Evolutionary conservation across 139 green algal genomes (phyloP), one percentile per base, ranked within the genome.

Genomic region (Tetradesmus lagerheimii): DNA sequence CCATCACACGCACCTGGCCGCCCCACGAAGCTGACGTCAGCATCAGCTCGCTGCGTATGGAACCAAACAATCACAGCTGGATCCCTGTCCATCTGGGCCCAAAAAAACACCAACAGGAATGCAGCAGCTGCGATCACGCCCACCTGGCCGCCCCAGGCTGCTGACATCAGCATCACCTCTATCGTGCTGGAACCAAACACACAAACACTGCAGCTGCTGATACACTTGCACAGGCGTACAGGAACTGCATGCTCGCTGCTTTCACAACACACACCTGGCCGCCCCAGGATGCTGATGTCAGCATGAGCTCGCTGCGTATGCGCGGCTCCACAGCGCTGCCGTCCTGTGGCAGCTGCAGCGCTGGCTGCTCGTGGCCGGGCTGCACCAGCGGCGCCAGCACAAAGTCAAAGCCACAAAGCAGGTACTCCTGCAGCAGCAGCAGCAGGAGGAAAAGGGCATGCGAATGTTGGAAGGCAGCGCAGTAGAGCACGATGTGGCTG

Each of bases 391-490:
- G 97, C 5, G 94, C 90, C 14, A 98, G 89, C 0, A 98, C 66
- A 91, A 99, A 99, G 90, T 99, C 98, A 84, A 99, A 99, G 2
- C 97, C 98, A 57, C 94, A 94, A 1, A 92, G 43, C 34, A 97
- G 83, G 15, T 92, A 74, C 41, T 91, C 89, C 96, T 98, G 95
- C 47, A 75, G 34, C 1, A 38, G 38, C 27, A 64, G 77, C 38
- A 18, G 39, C 77, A 62, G 35, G 38, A 62, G 38, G 38, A 31
- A n/a, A n/a, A n/a, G n/a, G n/a, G n/a, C n/a, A n/a, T n/a, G n/a
- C n/a, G n/a, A n/a, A n/a, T n/a, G n/a, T n/a, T n/a, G n/a, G n/a
- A n/a, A 81, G 34, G 75, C 75, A 81, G 75, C 8, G 23, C 57
- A 2, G 18, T 6, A 71, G 57, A 6, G 15, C 57, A 71, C 14